Evolutionary conservation across 176 grass and related monocot species (phyloP), one percentile per base, ranked within the genome.

Genomic region (Puccinellia tenuiflora): DNA sequence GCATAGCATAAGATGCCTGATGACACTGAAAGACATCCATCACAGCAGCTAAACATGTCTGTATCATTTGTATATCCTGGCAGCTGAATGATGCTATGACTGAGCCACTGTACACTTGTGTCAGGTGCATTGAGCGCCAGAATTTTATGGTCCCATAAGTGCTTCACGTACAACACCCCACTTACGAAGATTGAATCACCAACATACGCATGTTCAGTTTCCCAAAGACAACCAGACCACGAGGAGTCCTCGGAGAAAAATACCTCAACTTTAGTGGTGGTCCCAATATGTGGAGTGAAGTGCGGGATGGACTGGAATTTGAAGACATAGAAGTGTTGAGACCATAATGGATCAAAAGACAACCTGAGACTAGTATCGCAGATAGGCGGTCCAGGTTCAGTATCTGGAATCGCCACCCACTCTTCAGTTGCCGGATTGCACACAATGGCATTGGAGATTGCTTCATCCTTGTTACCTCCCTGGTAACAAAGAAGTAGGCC

Each of bases 401-500:
- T 45, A 45, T 72, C 2, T 26, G 38, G 68, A 70, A 70, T 14
- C 8, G 34, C 3, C 28, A 9, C 50, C 69, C 78, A 90, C 75
- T 69, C 45, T 75, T 70, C 33, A 5, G 83, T 86, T 12, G 61
- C 56, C n/a, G 79, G 78, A 71, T 79, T 90, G 78, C 74, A 55
- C 65, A 90, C 70, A 42, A 51, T 50, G 30, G 68, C 20, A 4
- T 73, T 9, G 12, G 51, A 80, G 13, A 48, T 40, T 10, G 9
- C 51, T 57, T 5, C 29, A 38, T 1, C 1, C 21, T 28, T 10
- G 22, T 30, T 1, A 71, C 45, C 16, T 59, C 25, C 45, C 8
- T 66, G 63, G 4, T 33, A 51, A 57, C 69, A 88, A 16, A 88
- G 85, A 21, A 88, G 45, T 12, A 87, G 68, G 30, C 85, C 89